A percentile compares a stretch with the other conserved stretches of the same genome.
These are phyloP conservation scores for Pharus latifolius DNA, from an alignment of 176 grass and related monocot species.

Conservation along the genomic window DNA sequence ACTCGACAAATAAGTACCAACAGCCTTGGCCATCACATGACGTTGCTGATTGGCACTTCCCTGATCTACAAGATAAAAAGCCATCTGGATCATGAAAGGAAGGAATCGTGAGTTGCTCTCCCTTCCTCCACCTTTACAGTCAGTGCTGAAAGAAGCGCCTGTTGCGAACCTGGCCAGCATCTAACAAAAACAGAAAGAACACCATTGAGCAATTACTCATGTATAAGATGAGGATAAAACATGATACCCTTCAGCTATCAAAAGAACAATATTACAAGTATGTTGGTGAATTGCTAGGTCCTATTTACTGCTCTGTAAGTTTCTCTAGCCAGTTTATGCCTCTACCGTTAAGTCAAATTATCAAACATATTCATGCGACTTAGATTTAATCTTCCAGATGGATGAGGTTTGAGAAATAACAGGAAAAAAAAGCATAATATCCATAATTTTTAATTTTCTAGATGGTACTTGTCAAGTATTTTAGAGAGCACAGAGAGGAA, in stretches of 20 bases:
- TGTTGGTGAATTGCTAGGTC: neutral
- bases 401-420: no score
- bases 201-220: neutral
- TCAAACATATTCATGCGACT: no score
- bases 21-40: conserved; percentile 51
- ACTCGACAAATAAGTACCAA: conserved; percentile 53
- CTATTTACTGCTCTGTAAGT: neutral
- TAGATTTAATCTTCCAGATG: no score
- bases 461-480: no score
- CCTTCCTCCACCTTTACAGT: conserved; percentile 85
- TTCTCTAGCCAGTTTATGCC: neutral
- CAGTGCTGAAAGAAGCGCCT: conserved; percentile 68
- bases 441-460: no score
- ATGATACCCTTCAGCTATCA: neutral
- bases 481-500: neutral
- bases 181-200: conserved; percentile 26
- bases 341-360: neutral
- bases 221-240: conserved; percentile 15
- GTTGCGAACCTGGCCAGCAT: conserved; percentile 98
- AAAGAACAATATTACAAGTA: neutral
- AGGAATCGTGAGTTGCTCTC: conserved; percentile 94
- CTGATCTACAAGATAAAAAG: conserved; percentile 65
- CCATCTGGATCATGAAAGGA: conserved; percentile 97
- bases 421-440: no score
- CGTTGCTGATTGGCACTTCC: conserved; percentile 64